Conservation (phyloP, 768 basidiomycete genomes). For the Glaciozyma martinii region DNA sequence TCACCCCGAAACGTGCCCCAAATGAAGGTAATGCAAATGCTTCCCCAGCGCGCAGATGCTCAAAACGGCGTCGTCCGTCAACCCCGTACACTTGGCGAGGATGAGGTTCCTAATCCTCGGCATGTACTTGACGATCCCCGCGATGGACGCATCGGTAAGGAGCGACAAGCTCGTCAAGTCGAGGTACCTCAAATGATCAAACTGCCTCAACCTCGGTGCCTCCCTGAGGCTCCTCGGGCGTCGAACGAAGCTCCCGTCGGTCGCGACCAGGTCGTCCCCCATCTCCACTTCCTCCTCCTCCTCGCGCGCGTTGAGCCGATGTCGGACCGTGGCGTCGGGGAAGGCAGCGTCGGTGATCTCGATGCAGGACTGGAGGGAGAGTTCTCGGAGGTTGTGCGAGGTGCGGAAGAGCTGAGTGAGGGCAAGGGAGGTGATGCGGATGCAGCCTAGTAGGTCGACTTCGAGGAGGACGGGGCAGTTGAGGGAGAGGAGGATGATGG, state of each 20-base stretch:
- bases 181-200: constrained; percentile 83
- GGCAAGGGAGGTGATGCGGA: constrained; percentile 62
- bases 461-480: constrained; percentile 81
- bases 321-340: constrained; percentile 46
- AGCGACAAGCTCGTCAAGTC: constrained; percentile 78
- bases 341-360: constrained; percentile 76
- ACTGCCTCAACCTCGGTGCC: constrained; percentile 40
- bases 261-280: constrained; percentile 55
- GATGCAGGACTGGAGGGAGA: constrained; percentile 70
- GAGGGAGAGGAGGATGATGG: constrained; percentile 66
- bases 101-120: constrained; percentile 79
- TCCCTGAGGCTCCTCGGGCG: constrained; percentile 4
- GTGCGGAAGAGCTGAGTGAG: constrained; percentile 76
- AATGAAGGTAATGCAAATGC: constrained; percentile 85
- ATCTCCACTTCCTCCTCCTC: constrained; percentile 28
- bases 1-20: constrained; percentile 65
- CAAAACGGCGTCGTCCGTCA: constrained; percentile 75
- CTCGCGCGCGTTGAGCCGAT: constrained; percentile 34
- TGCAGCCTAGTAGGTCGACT: constrained; percentile 82
- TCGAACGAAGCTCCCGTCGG: constrained; percentile 2
- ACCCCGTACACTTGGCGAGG: constrained; percentile 66
- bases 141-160: constrained; percentile 72
- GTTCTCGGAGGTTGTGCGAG: constrained; percentile 76
- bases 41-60: constrained; percentile 81
- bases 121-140: constrained; percentile 69